Conservation (phyloP, 2,329 filamentous ascomycete genomes). For the Septoria linicola region DNA sequence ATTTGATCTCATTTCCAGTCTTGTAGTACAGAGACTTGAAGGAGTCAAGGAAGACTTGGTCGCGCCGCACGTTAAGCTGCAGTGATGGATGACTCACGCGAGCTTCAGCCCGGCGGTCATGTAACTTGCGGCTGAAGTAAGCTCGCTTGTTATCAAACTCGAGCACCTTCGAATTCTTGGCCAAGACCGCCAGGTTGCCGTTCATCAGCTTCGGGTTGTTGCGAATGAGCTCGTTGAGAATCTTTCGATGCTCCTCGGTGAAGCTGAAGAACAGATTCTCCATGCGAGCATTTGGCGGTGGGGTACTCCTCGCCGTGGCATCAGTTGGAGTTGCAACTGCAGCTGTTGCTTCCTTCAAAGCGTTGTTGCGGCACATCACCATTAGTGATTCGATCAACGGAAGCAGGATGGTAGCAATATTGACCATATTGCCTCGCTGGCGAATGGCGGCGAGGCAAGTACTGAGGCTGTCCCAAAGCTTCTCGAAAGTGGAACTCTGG, state of each 20-base stretch:
- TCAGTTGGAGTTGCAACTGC: slow-evolving; percentile 50
- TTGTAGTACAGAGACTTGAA: slow-evolving; percentile 99
- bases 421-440: slow-evolving; percentile 91
- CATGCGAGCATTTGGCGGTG: slow-evolving; percentile 75
- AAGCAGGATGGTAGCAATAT: slow-evolving; percentile 91
- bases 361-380: slow-evolving; percentile 99
- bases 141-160: slow-evolving; percentile 99
- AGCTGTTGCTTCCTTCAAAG: slow-evolving; percentile 63
- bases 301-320: slow-evolving; percentile 64
- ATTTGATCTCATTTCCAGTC: slow-evolving; percentile 94
- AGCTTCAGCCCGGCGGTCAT: slow-evolving; percentile 68
- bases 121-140: slow-evolving; percentile 93
- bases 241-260: slow-evolving; percentile 95
- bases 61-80: slow-evolving; percentile 84
- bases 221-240: slow-evolving; percentile 94
- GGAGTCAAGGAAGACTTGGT: slow-evolving; percentile 96
- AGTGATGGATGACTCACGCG: slow-evolving; percentile 73
- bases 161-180: slow-evolving; percentile 97
- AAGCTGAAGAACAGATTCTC: slow-evolving; percentile 94
- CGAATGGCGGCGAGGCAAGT: slow-evolving; percentile 84
- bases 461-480: slow-evolving; percentile 89
- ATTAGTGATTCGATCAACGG: slow-evolving; percentile 95
- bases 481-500: slow-evolving; percentile 83
- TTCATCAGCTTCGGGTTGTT: slow-evolving; percentile 99
- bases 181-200: slow-evolving; percentile 89